Percentiles rank a stretch among this genome's conserved stretches.
Evolutionary conservation across 345 rosid genomes (phyloP).

Genomic region (Nasturtium officinale): DNA sequence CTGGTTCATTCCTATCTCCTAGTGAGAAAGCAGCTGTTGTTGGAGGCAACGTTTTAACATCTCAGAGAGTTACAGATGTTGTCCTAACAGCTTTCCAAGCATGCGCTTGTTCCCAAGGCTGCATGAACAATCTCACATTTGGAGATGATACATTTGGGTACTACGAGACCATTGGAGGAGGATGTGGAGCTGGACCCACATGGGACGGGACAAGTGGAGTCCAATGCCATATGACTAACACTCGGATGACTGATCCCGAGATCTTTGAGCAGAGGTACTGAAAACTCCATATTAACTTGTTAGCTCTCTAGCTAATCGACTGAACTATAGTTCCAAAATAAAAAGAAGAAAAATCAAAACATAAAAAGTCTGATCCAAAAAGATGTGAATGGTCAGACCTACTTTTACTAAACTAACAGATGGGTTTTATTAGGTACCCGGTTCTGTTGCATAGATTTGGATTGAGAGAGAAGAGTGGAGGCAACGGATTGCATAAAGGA

Average conservation of each 20-base stretch:
- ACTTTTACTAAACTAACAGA: conserved; percentile 14
- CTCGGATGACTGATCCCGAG: conserved; percentile 91
- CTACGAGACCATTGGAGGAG: conserved; percentile 96
- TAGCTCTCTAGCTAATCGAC: neutral
- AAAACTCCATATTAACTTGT: neutral
- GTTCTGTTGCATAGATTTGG: conserved; percentile 83
- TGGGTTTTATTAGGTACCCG: conserved; percentile 55
- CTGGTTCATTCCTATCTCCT: conserved; percentile 88
- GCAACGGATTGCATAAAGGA: conserved; percentile 71
- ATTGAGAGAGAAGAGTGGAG: conserved; percentile 82
- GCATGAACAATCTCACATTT: conserved; percentile 95
- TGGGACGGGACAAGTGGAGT: conserved; percentile 68
- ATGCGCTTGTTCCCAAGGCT: conserved; percentile 96
- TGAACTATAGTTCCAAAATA: no score
- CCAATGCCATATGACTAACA: conserved; percentile 98
- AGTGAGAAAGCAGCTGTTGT: conserved; percentile 95
- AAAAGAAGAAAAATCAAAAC: neutral
- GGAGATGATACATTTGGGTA: conserved; percentile 89
- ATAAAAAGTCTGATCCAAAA: neutral
- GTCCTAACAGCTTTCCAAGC: conserved; percentile 87
- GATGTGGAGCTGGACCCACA: conserved; percentile 85
- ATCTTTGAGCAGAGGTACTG: conserved; percentile 79
- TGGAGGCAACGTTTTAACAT: conserved; percentile 95
- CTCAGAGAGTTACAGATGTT: conserved; percentile 90
- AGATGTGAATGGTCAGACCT: neutral